Conservation (phyloP, 83 land plant species). For the Diphasiastrum complanatum region DNA sequence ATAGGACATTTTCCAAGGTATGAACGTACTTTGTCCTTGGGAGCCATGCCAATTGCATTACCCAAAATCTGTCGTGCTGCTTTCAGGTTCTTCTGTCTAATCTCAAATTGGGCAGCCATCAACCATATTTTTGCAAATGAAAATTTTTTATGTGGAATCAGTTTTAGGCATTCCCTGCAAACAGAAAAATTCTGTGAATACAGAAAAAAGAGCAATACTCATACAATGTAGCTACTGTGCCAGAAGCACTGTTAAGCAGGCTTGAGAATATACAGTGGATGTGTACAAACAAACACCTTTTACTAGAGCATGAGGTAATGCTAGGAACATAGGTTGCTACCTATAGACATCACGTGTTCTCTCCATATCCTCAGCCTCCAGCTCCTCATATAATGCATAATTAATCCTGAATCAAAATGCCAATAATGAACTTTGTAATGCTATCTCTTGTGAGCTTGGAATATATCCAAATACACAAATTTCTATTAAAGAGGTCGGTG, state of each 20-base stretch:
- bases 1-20: neutral
- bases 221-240: too few relatives aligned
- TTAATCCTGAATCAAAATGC: conserved; percentile 52
- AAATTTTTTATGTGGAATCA: conserved; percentile 88
- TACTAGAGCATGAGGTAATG: neutral
- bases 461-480: too few relatives aligned
- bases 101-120: conserved; percentile 90
- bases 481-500: too few relatives aligned
- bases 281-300: neutral
- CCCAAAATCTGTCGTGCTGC: conserved; percentile 75
- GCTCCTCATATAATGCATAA: conserved; percentile 91
- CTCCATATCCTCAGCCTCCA: conserved; percentile 78
- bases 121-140: conserved; percentile 96
- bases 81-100: conserved; percentile 65
- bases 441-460: too few relatives aligned
- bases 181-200: too few relatives aligned
- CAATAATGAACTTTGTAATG: too few relatives aligned
- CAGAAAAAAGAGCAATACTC: too few relatives aligned
- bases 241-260: too few relatives aligned
- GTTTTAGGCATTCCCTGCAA: conserved; percentile 71
- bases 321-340: conserved; percentile 20
- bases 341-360: conserved; percentile 75
- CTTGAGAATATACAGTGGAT: neutral
- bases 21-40: conserved; percentile 77
- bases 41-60: conserved; percentile 88